A percentile compares a stretch with the other conserved stretches of the same genome.
Conservation (phyloP, 192 early-diverging fungal species). For the Coemansia sp. region DNA sequence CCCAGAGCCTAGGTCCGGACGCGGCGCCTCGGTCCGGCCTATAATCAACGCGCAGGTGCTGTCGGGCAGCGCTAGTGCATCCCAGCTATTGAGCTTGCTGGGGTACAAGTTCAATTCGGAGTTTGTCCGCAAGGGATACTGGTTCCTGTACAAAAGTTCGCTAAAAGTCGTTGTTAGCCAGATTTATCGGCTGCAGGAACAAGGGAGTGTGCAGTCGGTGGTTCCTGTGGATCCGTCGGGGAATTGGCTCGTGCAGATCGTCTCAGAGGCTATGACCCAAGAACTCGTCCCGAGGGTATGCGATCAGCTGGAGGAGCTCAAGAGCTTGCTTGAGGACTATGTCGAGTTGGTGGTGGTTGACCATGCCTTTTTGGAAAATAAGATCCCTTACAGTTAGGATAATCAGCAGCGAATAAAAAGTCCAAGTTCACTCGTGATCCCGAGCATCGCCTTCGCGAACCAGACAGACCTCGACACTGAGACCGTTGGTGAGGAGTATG, state of each 20-base stretch:
- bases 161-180: slow-evolving; percentile 63
- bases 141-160: slow-evolving; percentile 58
- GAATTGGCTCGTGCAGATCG: slow-evolving; percentile 65
- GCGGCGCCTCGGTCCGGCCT: slow-evolving; percentile 62
- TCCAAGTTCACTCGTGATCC: slow-evolving; percentile 7
- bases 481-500: slow-evolving; percentile 50
- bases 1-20: slow-evolving; percentile 68
- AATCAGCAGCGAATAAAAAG: not conserved
- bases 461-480: slow-evolving; percentile 65
- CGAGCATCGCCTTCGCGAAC: slow-evolving; percentile 48
- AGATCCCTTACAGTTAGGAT: slow-evolving; percentile 36
- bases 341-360: slow-evolving; percentile 56
- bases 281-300: slow-evolving; percentile 51
- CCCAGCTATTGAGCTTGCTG: slow-evolving; percentile 67
- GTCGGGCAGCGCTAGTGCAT: slow-evolving; percentile 59
- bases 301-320: slow-evolving; percentile 56
- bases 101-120: slow-evolving; percentile 75
- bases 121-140: slow-evolving; percentile 62
- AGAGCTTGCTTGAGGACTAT: slow-evolving; percentile 54
- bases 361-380: slow-evolving; percentile 53
- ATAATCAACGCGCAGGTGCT: slow-evolving; percentile 60
- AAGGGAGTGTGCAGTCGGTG: slow-evolving; percentile 52
- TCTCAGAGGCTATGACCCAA: slow-evolving; percentile 53
- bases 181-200: slow-evolving; percentile 54
- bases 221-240: slow-evolving; percentile 48